Base-by-base conservation (phyloP, 176 grass and related monocot genomes). In the Triticum dicoccoides region DNA sequence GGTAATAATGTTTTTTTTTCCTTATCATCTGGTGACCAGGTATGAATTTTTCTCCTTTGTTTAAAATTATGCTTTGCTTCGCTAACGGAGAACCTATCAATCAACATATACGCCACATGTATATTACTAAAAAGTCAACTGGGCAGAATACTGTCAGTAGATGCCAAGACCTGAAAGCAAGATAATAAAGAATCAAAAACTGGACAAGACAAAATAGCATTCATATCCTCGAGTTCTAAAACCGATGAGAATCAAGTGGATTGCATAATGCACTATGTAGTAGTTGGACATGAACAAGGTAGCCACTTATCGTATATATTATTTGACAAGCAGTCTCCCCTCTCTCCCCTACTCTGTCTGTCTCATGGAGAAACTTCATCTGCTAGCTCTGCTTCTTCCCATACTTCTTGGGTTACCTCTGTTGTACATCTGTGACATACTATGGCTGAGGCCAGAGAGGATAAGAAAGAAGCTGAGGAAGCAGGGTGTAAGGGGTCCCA, bases 311-410 rank as follows among this genome's bases (percentile, higher is more conserved):
- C 74, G 20, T 11, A 4, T 33, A 77, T 77, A 34, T 56, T 77
- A 34, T 56, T 77, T 34, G 47, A 56, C 15, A 2, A 76, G 25
- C 0, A 77, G 49, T 33, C 27, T 33, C 27, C 74, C 29, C 47
- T 29, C 27, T 56, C 74, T 34, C 47, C 29, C 27, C 15, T 49
- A 33, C 51, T 18, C 51, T 54, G n/a, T 25, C 29, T 77, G 27
- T 77, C 47, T 56, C 74, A 77, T 77, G 74, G 74, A 77, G 27
- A 77, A 77, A 77, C 27, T 54, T 33, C 27, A 77, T 56, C 27
- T 77, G 27, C 47, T 56, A 56, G 27, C 20, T 77, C 29, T 54
- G 44, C 25, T 77, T 58, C 74, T 77, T 77, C 74, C 47, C 29
- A 3, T 34, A 29, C 74, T 76, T 76, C 15, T 77, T 77, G 47